Base-by-base conservation (phyloP, 371 early-diverging fungal genomes). In the Saksenaea vasiformis region DNA sequence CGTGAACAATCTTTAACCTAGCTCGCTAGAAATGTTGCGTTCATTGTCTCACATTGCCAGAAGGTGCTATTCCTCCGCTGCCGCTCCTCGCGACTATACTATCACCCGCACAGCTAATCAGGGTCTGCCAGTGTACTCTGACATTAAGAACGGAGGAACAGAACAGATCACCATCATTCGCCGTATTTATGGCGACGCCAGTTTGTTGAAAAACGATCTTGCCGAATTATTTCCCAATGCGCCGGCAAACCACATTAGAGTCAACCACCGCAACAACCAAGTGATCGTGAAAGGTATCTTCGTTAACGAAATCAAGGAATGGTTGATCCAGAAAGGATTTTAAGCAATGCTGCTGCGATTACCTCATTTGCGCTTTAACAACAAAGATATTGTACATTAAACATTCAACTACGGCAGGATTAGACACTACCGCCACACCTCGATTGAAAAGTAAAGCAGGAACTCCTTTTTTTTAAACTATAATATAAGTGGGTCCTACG, bases 121-220 rank as follows among this genome's bases (percentile, higher is more conserved):
- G 67, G 73, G 75, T 39, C 76, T 90, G 38, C 91, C 94, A 14
- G 87, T 92, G 5, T 94, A 93, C 72, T 76, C 83, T 3, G 91
- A 93, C 41, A 70, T 86, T 61, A 87, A 85, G 66, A 91, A 91
- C 71, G 89, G 88, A 15, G 67, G 85, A 15, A 87, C 91, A 11
- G 82, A 86, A 58, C 71, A 74, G 41, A 76, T 83, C 63, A 93
- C 93, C 2, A 72, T 89, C 47, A 76, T 95, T 51, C 86, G 92
- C 57, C 85, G 90, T 56, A 81, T 95, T 31, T 80, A 89, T 60
- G 95, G 95, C 22, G 85, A 91, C 66, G 64, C 85, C 8, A 66
- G 84, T 61, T 90, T 78, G 43, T 36, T 85, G 34, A 64, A 68
- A 24, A 58, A 78, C 37, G 85, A 85, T 22, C 22, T 83, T 15